phyloP scores from a whole-genome alignment of 2,329 filamentous ascomycete species.

The Paraphoma sp. region DNA sequence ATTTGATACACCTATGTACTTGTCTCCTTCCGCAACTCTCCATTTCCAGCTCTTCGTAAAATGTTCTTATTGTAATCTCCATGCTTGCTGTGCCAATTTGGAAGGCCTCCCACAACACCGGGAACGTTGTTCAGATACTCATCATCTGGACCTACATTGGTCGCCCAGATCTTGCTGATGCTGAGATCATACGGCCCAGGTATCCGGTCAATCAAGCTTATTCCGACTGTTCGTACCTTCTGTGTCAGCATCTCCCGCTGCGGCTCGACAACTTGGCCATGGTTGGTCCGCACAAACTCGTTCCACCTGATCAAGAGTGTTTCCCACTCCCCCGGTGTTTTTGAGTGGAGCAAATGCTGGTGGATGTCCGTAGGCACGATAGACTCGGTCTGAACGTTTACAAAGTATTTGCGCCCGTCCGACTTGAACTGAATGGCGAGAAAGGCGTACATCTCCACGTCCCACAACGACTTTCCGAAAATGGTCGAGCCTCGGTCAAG shows the following conservation, averaged over 20 bases:
- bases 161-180: slow-evolving; percentile 89
- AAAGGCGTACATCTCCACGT: slow-evolving; percentile 87
- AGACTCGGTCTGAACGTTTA: slow-evolving; percentile 94
- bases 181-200: slow-evolving; percentile 88
- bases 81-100: slow-evolving; percentile 23
- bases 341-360: slow-evolving; percentile 86
- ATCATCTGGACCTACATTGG: slow-evolving; percentile 65
- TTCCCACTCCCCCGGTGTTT: slow-evolving; percentile 87
- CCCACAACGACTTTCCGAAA: slow-evolving; percentile 87
- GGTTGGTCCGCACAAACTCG: slow-evolving; percentile 94
- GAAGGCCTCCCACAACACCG: slow-evolving; percentile 33
- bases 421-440: slow-evolving; percentile 88
- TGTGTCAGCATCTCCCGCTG: slow-evolving; percentile 88
- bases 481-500: slow-evolving; percentile 75
- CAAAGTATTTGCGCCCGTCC: slow-evolving; percentile 89
- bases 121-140: slow-evolving; percentile 36
- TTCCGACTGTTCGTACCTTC: slow-evolving; percentile 83
- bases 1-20: slow-evolving; percentile 12
- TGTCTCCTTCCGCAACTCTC: slow-evolving; percentile 11
- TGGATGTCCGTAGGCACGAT: slow-evolving; percentile 95
- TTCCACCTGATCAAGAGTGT: slow-evolving; percentile 90
- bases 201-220: slow-evolving; percentile 87
- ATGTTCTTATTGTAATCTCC: slow-evolving; percentile 25
- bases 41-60: slow-evolving; percentile 16
- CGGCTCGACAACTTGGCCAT: slow-evolving; percentile 89